phyloP scores from a whole-genome alignment of 2,329 filamentous ascomycete species.

The Atkinsonella hypoxylon region DNA sequence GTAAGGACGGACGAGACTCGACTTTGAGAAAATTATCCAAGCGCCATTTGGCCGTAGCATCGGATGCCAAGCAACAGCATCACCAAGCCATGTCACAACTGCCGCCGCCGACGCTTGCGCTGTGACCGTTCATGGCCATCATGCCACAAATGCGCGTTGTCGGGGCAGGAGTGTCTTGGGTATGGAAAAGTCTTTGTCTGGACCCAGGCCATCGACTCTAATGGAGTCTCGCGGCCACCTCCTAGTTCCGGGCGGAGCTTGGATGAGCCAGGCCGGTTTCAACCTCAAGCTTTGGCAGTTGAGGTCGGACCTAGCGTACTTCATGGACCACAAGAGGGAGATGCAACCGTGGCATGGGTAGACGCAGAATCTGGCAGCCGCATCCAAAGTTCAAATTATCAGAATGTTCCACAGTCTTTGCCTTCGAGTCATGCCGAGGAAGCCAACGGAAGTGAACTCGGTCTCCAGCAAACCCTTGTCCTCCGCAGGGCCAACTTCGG shows the following conservation, averaged over 20 bases:
- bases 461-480: background rate
- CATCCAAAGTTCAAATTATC: background rate
- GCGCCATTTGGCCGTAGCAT: constrained; percentile 1
- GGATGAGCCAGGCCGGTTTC: background rate
- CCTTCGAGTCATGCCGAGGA: background rate
- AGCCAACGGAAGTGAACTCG: background rate
- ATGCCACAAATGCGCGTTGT: constrained; percentile 46
- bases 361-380: background rate
- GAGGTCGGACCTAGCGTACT: background rate
- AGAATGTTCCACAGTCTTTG: background rate
- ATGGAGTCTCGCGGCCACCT: constrained; percentile 31
- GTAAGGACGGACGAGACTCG: background rate
- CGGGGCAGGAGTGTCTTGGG: constrained; percentile 46
- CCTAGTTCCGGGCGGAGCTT: constrained; percentile 10
- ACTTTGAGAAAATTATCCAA: background rate
- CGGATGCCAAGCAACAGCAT: constrained; percentile 22
- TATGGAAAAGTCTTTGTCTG: constrained; percentile 50
- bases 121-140: constrained; percentile 48
- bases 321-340: background rate
- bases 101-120: constrained; percentile 45
- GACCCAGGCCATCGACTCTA: constrained; percentile 39
- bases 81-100: constrained; percentile 46
- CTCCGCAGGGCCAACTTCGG: background rate
- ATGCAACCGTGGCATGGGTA: background rate
- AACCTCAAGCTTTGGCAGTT: background rate